phyloP scores from a whole-genome alignment of 352 stramenopile species.

The Pythium volutum region DNA sequence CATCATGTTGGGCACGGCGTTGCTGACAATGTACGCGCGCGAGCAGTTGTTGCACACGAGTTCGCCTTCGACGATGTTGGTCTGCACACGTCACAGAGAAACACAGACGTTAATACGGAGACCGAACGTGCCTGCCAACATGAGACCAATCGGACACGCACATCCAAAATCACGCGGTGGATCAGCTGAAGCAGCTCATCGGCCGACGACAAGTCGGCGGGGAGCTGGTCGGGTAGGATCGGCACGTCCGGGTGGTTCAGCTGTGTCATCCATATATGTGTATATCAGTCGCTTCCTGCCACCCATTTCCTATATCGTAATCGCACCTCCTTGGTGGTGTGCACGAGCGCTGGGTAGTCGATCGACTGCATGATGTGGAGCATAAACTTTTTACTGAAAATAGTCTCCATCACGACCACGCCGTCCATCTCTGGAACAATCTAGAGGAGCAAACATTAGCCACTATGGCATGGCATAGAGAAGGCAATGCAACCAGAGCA shows the following conservation, averaged over 20 bases:
- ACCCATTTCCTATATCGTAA: not conserved
- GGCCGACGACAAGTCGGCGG: slow-evolving; percentile 46
- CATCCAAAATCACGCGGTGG: slow-evolving; percentile 79
- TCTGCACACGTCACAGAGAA: slow-evolving; percentile 32
- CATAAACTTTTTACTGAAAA: slow-evolving; percentile 85
- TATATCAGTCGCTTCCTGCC: not conserved
- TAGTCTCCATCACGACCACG: slow-evolving; percentile 72
- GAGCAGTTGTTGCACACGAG: slow-evolving; percentile 84
- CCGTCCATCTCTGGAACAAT: slow-evolving; percentile 79
- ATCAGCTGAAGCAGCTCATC: slow-evolving; percentile 75
- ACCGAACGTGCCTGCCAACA: not conserved
- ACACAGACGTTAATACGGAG: not conserved
- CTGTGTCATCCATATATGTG: slow-evolving; percentile 18
- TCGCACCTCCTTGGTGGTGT: slow-evolving; percentile 71
- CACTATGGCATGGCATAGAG: not conserved
- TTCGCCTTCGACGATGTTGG: slow-evolving; percentile 82
- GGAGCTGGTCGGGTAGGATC: slow-evolving; percentile 61
- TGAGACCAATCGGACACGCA: slow-evolving; percentile 29
- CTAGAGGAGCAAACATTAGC: slow-evolving; percentile 24
- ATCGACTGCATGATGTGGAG: slow-evolving; percentile 86
- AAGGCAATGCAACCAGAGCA: not conserved
- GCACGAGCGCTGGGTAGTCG: slow-evolving; percentile 69
- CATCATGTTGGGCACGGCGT: slow-evolving; percentile 85
- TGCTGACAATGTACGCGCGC: slow-evolving; percentile 71
- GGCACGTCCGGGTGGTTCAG: slow-evolving; percentile 80